Percentiles rank a stretch among this genome's conserved stretches.
Conservation (phyloP, 2,329 filamentous ascomycete genomes). For the Trichoderma sp. region DNA sequence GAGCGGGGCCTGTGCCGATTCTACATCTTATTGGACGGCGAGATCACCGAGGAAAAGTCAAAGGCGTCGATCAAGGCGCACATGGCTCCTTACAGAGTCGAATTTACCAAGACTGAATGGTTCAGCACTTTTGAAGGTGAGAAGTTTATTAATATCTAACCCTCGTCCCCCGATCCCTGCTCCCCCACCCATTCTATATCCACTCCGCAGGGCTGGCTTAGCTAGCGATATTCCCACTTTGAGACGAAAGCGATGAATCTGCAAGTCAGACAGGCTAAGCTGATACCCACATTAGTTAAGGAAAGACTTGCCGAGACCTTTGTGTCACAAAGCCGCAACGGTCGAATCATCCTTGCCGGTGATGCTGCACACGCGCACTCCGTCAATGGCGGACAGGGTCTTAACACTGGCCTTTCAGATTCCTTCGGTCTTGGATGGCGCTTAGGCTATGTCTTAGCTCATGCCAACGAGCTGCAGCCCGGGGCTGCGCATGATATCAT, state of each 20-base stretch:
- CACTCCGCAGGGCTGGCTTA: too few relatives aligned
- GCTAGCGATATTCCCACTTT: too few relatives aligned
- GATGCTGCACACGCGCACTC: slow-evolving; percentile 62
- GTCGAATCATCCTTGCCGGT: slow-evolving; percentile 50
- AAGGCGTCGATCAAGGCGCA: slow-evolving; percentile 50
- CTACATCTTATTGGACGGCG: slow-evolving; percentile 52
- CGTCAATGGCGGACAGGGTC: slow-evolving; percentile 60
- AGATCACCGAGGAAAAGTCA: slow-evolving; percentile 46
- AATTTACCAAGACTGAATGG: slow-evolving; percentile 52
- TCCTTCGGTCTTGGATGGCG: slow-evolving; percentile 61
- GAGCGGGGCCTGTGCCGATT: slow-evolving; percentile 53
- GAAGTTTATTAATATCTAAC: not conserved
- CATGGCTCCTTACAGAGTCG: slow-evolving; percentile 48
- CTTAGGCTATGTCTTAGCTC: slow-evolving; percentile 41
- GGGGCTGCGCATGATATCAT: slow-evolving; percentile 39
- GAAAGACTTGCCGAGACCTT: slow-evolving; percentile 50
- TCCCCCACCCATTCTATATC: too few relatives aligned
- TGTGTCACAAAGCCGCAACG: slow-evolving; percentile 34
- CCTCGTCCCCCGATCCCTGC: too few relatives aligned
- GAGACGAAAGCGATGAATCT: too few relatives aligned
- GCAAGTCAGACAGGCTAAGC: too few relatives aligned
- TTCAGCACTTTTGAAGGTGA: slow-evolving; percentile 54
- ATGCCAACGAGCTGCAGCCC: slow-evolving; percentile 29
- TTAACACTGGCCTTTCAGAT: slow-evolving; percentile 63
- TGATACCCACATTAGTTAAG: slow-evolving; percentile 41